These are phyloP conservation scores for Orbilia javanica DNA, from an alignment of 2,329 filamentous ascomycete species.

Conservation along the genomic window DNA sequence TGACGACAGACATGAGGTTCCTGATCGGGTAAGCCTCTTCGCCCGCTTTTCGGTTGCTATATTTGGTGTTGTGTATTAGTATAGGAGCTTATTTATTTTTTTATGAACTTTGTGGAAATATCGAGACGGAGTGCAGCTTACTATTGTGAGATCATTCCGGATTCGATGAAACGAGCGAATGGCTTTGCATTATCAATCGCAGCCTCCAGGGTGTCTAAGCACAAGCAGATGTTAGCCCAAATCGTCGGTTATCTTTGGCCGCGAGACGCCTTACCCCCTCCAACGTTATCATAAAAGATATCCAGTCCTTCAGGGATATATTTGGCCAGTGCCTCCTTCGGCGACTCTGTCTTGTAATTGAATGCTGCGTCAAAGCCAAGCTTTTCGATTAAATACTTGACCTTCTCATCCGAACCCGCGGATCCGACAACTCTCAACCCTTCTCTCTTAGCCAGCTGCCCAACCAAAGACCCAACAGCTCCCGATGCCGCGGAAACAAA, in stretches of 20 bases:
- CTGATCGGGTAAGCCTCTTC: constrained; percentile 75
- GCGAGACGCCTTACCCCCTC: constrained; percentile 74
- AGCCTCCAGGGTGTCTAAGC: constrained; percentile 75
- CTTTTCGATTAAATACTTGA: constrained; percentile 78
- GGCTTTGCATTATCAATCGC: constrained; percentile 75
- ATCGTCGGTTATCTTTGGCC: not conserved
- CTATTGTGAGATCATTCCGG: constrained; percentile 82
- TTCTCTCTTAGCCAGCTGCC: constrained; percentile 84
- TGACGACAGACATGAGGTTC: constrained; percentile 75
- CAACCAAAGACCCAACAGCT: constrained; percentile 84
- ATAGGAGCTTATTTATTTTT: not conserved
- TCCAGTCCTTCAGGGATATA: constrained; percentile 83
- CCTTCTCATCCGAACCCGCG: constrained; percentile 83
- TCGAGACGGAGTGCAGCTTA: constrained; percentile 68
- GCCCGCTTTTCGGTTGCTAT: constrained; percentile 62
- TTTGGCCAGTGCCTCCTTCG: constrained; percentile 75
- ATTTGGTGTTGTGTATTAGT: not conserved
- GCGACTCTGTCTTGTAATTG: constrained; percentile 88
- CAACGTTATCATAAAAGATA: constrained; percentile 86
- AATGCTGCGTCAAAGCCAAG: constrained; percentile 80
- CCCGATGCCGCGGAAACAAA: constrained; percentile 84
- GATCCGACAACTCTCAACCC: constrained; percentile 83
- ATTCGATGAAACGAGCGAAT: constrained; percentile 75
- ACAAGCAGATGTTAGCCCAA: constrained; percentile 68
- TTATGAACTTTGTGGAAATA: too few species aligned